Percentiles rank a stretch among this genome's conserved stretches.
These are phyloP conservation scores for Peziza echinospora DNA, from an alignment of 495 filamentous ascomycete species.

Conservation along the genomic window DNA sequence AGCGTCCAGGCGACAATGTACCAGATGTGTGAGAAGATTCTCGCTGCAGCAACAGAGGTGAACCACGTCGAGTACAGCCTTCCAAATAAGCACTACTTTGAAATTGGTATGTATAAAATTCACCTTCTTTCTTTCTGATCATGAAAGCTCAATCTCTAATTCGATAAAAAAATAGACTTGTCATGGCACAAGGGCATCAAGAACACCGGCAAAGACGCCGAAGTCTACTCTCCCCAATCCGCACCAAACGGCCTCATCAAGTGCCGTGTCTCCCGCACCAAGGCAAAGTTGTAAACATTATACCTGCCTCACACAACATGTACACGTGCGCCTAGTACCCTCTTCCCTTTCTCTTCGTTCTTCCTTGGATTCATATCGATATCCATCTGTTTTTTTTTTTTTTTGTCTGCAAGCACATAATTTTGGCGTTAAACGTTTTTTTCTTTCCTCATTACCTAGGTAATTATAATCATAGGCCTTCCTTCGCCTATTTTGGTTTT, in stretches of 20 bases:
- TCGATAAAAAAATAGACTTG: conserved; percentile 36
- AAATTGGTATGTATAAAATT: conserved; percentile 50
- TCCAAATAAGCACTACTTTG: conserved; percentile 98
- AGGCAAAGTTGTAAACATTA: conserved; percentile 19
- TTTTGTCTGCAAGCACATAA: too few relatives aligned
- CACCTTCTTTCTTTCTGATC: conserved; percentile 1
- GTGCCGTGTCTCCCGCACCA: conserved; percentile 56
- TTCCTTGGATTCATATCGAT: too few relatives aligned
- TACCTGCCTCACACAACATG: too few relatives aligned
- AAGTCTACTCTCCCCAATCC: conserved; percentile 85
- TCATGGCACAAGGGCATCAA: conserved; percentile 93
- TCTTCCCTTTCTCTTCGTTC: not conserved
- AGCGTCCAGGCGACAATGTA: conserved; percentile 97
- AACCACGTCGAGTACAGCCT: conserved; percentile 59
- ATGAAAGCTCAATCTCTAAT: not conserved
- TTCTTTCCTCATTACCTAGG: too few relatives aligned
- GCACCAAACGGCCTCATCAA: conserved; percentile 90
- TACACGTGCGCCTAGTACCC: not conserved
- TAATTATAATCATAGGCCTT: too few relatives aligned
- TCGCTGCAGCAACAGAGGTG: conserved; percentile 48
- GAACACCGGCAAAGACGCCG: conserved; percentile 91
- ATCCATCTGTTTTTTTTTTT: too few relatives aligned
- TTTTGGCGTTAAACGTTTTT: too few relatives aligned
- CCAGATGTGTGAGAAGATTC: conserved; percentile 82
- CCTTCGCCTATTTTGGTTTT: too few relatives aligned